Conservation (phyloP, 257 asterid species). For the Linderniella brevidens region DNA sequence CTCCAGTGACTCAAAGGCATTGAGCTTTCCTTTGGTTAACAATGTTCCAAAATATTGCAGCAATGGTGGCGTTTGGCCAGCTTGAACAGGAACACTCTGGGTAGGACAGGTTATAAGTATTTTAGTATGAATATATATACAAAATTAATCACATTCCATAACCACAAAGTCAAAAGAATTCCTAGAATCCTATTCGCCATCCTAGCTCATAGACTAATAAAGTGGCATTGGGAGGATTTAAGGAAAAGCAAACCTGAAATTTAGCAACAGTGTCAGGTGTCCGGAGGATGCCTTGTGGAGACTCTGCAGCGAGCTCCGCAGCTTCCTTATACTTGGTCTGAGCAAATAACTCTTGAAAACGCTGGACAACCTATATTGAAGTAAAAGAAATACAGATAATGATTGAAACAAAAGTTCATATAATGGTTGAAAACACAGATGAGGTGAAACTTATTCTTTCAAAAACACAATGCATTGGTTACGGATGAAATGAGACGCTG, state of each 20-base stretch:
- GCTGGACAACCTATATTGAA: conserved; percentile 78
- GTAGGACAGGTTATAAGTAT: too few species aligned
- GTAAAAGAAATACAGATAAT: not conserved
- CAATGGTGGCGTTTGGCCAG: conserved; percentile 98
- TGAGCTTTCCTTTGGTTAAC: conserved; percentile 86
- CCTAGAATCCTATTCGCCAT: too few species aligned
- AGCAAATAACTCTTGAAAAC: conserved; percentile 95
- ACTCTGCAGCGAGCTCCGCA: conserved; percentile 98
- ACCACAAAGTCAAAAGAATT: too few species aligned
- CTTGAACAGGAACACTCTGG: conserved; percentile 98
- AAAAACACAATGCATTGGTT: too few species aligned
- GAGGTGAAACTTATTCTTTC: too few species aligned
- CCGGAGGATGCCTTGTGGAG: conserved; percentile 98
- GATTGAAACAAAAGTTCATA: not conserved
- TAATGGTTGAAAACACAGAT: too few species aligned
- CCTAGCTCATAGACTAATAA: not conserved
- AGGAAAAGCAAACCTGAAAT: conserved; percentile 51
- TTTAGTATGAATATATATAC: conserved; percentile 11
- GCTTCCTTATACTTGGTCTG: conserved; percentile 99
- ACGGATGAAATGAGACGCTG: too few species aligned
- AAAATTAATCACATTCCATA: not conserved
- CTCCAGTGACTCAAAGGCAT: conserved; percentile 93
- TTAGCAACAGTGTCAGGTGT: conserved; percentile 95
- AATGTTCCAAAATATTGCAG: conserved; percentile 96
- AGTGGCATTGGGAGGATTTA: not conserved